A percentile compares a stretch with the other conserved stretches of the same genome.
Evolutionary conservation across 441 rosid species (phyloP).

Genomic region (Erodium trifolium): DNA sequence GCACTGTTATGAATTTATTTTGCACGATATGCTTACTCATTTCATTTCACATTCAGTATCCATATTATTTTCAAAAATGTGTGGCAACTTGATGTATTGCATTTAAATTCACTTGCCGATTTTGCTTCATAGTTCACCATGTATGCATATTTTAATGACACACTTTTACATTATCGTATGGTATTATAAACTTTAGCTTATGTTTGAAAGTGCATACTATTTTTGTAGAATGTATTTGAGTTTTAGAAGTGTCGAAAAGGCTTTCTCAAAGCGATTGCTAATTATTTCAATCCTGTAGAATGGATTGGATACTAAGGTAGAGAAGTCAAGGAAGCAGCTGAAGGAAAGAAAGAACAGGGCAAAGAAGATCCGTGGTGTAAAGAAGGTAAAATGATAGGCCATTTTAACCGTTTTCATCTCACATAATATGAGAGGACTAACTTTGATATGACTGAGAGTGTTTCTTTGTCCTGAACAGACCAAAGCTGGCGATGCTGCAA

Average conservation of each 20-base stretch:
- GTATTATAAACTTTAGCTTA: not conserved
- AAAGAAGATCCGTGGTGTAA: constrained; percentile 8
- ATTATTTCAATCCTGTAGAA: not conserved
- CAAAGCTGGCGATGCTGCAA: constrained; percentile 72
- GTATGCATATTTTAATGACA: not conserved
- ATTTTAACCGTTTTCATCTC: not conserved
- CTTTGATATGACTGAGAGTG: not conserved
- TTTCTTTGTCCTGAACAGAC: constrained; percentile 34
- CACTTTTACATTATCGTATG: not conserved
- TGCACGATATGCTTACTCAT: too few species aligned
- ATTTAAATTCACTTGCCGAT: not conserved
- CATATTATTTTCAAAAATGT: too few species aligned
- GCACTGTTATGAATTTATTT: too few species aligned
- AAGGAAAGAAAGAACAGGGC: constrained; percentile 7
- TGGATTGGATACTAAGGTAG: constrained; percentile 1
- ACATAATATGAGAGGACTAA: not conserved
- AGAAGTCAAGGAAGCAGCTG: constrained; percentile 2
- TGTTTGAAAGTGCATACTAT: not conserved
- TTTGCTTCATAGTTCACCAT: not conserved
- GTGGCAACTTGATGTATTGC: not conserved
- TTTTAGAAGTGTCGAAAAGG: not conserved
- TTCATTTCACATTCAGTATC: not conserved
- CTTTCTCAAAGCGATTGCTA: not conserved
- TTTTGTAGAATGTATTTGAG: not conserved
- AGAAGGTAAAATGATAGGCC: constrained; percentile 9